Evolutionary conservation across 2,329 filamentous ascomycete species (phyloP), one percentile per base, ranked within the genome.

Genomic region (Zymoseptoria tritici): DNA sequence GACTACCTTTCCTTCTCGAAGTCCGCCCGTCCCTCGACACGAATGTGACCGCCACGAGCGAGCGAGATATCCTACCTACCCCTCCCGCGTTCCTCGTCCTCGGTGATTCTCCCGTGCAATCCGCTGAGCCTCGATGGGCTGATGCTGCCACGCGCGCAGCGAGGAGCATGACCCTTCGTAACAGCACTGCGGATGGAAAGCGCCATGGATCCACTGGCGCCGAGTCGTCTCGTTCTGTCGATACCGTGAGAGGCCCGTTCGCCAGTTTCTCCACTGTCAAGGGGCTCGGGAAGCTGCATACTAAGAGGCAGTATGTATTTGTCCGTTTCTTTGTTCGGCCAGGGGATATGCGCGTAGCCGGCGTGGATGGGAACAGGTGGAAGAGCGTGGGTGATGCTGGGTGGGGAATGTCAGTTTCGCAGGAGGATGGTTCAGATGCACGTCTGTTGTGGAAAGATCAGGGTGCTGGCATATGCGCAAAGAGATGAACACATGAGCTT

Each of bases 151-250:
- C 16, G 55, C 55, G 36, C 20, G 52, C 52, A 19, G 50, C 59
- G 63, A 65, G 63, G 60, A 66, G 65, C 63, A 64, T 57, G 58
- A 61, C 65, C 58, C 64, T 63, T 58, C 62, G 60, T 55, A 62
- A 51, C 56, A 57, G 55, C 57, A 26, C 57, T 36, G 29, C 63
- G 46, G 77, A 78, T 70, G 76, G 76, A 69, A 79, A 80, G 76
- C 86, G 85, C 76, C 83, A 87, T 81, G 85, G 82, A 78, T 86
- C 85, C 65, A 77, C 81, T 65, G 84, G 83, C 77, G 83, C 82
- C 70, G 82, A 85, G 69, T 89, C 85, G 77, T 84, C 82, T 75
- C 82, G 82, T 68, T 89, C 86, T 62, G 82, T 80, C 70, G 82
- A 84, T 70, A 91, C 88, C 57, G 79, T 87, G 66, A 82, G 81